These are phyloP conservation scores for Phytophthora kernoviae DNA, from an alignment of 352 stramenopile genomes.

Conservation along the genomic window DNA sequence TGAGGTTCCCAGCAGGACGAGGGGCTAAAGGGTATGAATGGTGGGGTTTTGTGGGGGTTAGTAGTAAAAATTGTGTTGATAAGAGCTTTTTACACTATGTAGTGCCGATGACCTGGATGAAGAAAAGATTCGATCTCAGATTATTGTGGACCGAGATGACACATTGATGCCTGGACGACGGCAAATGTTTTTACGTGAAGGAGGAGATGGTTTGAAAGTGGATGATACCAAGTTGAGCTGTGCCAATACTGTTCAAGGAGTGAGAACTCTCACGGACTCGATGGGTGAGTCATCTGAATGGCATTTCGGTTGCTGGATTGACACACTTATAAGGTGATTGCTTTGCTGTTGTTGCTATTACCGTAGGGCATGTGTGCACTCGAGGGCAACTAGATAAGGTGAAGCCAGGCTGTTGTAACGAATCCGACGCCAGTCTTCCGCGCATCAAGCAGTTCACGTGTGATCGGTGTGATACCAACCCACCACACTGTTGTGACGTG, in stretches of 20 bases:
- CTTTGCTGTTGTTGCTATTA: neutral
- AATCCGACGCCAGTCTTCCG: conserved; percentile 50
- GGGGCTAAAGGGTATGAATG: conserved; percentile 16
- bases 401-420: conserved; percentile 65
- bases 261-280: conserved; percentile 55
- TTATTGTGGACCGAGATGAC: conserved; percentile 55
- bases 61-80: conserved; percentile 4
- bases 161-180: conserved; percentile 31
- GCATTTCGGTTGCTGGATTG: neutral
- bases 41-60: neutral
- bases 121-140: conserved; percentile 61
- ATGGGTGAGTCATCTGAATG: conserved; percentile 34
- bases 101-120: conserved; percentile 57
- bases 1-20: conserved; percentile 30
- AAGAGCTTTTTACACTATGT: neutral
- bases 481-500: conserved; percentile 70
- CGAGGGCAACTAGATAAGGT: conserved; percentile 45
- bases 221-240: conserved; percentile 44
- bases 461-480: conserved; percentile 63
- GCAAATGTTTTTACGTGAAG: conserved; percentile 52
- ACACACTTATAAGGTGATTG: too few relatives aligned
- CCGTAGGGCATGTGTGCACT: conserved; percentile 53
- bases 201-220: conserved; percentile 47
- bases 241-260: conserved; percentile 62
- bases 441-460: conserved; percentile 67